These are phyloP conservation scores for Nigrospora oryzae DNA, from an alignment of 2,329 filamentous ascomycete genomes.

Conservation along the genomic window DNA sequence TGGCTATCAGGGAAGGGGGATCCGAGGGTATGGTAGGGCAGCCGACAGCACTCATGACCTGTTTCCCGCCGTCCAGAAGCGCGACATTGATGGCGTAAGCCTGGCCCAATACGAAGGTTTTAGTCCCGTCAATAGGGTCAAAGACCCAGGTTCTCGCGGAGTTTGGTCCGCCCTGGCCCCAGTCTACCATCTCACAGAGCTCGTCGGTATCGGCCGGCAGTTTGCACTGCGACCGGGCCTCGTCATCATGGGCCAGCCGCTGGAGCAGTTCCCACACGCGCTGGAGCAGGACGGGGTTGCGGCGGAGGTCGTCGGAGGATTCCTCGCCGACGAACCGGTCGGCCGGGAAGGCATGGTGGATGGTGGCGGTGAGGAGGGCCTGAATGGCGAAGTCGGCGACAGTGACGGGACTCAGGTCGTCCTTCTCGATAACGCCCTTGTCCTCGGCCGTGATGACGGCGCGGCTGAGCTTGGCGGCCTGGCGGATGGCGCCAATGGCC, in stretches of 20 bases:
- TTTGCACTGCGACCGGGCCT: constrained; percentile 15
- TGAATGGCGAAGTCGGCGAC: constrained; percentile 53
- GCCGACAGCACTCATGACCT: constrained; percentile 40
- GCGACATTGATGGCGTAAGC: constrained; percentile 51
- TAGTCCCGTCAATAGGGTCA: constrained; percentile 53
- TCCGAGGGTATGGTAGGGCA: constrained; percentile 35
- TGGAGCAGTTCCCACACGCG: constrained; percentile 39
- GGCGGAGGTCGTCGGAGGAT: constrained; percentile 36
- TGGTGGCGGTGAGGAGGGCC: constrained; percentile 41
- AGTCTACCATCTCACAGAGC: constrained; percentile 45
- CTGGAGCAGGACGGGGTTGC: constrained; percentile 30
- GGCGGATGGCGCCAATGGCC: constrained; percentile 19
- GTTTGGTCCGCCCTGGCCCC: constrained; percentile 20
- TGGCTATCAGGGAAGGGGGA: constrained; percentile 27
- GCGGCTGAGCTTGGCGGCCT: constrained; percentile 40
- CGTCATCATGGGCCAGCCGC: constrained; percentile 14
- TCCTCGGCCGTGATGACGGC: constrained; percentile 36
- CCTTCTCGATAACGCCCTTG: constrained; percentile 43
- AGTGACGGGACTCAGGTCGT: constrained; percentile 48
- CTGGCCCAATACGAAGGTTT: constrained; percentile 44
- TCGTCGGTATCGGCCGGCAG: constrained; percentile 30
- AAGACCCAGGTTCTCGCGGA: constrained; percentile 46
- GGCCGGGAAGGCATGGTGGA: constrained; percentile 39
- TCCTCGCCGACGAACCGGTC: constrained; percentile 50
- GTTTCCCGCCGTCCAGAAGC: constrained; percentile 39